These are phyloP conservation scores for Colletotrichum theobromicola DNA, from an alignment of 2,329 filamentous ascomycete species.

Conservation along the genomic window DNA sequence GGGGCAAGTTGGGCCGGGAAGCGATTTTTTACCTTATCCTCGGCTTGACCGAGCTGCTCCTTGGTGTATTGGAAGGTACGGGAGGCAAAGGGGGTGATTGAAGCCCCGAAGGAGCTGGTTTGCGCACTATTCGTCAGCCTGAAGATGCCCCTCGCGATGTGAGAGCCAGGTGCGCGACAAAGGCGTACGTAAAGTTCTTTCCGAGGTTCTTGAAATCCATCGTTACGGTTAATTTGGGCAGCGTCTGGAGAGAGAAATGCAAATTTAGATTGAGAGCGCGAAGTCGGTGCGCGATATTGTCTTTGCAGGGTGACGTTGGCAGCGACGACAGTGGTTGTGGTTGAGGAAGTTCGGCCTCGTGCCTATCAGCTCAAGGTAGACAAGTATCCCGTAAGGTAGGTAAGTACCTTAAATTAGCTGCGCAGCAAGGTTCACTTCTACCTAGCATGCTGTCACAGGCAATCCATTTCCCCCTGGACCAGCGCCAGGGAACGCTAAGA, in stretches of 20 bases:
- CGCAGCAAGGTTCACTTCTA: not conserved
- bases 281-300: not conserved
- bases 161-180: conserved; percentile 22
- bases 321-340: not conserved
- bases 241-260: not conserved
- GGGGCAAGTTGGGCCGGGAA: not conserved
- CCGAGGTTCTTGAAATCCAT: conserved; percentile 68
- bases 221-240: conserved; percentile 22
- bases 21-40: conserved; percentile 75
- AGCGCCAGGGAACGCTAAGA: not conserved
- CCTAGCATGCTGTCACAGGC: conserved; percentile 16
- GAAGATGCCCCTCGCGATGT: not conserved
- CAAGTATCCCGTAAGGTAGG: conserved; percentile 10
- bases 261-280: not conserved
- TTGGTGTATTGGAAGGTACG: conserved; percentile 97
- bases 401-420: conserved; percentile 13
- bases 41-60: conserved; percentile 93
- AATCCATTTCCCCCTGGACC: not conserved
- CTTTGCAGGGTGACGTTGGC: not conserved
- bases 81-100: conserved; percentile 90
- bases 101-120: conserved; percentile 69
- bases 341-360: conserved; percentile 11
- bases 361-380: conserved; percentile 11
- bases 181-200: conserved; percentile 59
- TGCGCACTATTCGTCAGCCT: conserved; percentile 27